Base-by-base conservation (phyloP, 176 grass and related monocot genomes). In the Pontederia paniculata region DNA sequence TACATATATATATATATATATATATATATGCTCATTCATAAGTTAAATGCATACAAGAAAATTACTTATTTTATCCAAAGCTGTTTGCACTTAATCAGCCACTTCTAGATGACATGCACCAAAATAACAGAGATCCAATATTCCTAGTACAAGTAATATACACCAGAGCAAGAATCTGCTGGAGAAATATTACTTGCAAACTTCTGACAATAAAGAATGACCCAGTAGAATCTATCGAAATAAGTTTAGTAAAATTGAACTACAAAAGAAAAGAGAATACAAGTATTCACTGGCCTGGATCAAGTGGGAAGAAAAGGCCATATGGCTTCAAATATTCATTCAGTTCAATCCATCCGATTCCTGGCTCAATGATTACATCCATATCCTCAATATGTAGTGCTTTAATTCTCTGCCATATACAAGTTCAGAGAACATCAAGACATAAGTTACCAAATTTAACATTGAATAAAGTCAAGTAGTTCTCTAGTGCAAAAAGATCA, bases 311-410 rank as follows among this genome's bases (percentile, higher is more conserved):
- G 84, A 97, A 97, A 6, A 97, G 74, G 44, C 86, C 93, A 81
- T 90, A 77, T 0, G 93, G 77, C 75, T 84, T 97, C 52, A 97
- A 45, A 80, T 88, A 97, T 44, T 90, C 83, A 50, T 97, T 97
- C 37, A 97, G 77, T 44, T 97, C 93, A 47, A 97, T 97, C 93
- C 93, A 97, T 77, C 93, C 93, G 71, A 90, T 58, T 64, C 93
- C 93, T 46, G 93, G 83, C 68, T 97, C 93, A 78, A 97, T 83
- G 62, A 97, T 77, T 22, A 84, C 86, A 74, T 97, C 93, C 93
- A 97, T 90, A 69, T 91, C 93, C 70, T 97, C 83, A 25, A 88
- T 70, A 88, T 97, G 70, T 45, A 91, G 51, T 16, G 77, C 81
- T 76, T 88, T 97, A 21, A 97, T 83, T 88, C 90, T 82, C 93